These are phyloP conservation scores for Cornus suecica DNA, from an alignment of 148 eudicot genomes.

Conservation along the genomic window DNA sequence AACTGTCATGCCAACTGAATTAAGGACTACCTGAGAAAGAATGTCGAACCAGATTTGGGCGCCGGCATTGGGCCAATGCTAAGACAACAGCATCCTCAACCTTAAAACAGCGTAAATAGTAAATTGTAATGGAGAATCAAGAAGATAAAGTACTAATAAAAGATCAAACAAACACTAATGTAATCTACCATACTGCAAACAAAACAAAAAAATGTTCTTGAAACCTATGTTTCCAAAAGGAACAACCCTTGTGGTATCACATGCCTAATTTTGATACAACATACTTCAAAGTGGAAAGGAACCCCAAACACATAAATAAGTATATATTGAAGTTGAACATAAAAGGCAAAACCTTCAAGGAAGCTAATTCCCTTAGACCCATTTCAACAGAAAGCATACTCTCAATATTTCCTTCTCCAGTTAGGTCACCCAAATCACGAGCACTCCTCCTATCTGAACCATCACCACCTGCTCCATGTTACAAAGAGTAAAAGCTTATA, in stretches of 20 bases:
- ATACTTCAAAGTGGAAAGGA: slow-evolving; percentile 3
- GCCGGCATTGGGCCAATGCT: slow-evolving; percentile 69
- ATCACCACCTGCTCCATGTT: slow-evolving; percentile 41
- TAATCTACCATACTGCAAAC: not conserved
- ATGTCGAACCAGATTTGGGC: slow-evolving; percentile 59
- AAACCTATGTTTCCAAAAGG: not conserved
- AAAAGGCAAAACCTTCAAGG: slow-evolving; percentile 66
- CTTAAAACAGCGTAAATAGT: slow-evolving; percentile 31
- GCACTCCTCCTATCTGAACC: slow-evolving; percentile 56
- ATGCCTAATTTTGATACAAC: not conserved
- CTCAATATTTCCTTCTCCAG: slow-evolving; percentile 95
- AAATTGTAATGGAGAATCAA: not conserved
- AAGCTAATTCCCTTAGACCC: slow-evolving; percentile 92
- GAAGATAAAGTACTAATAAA: slow-evolving; percentile 6
- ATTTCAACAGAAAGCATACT: slow-evolving; percentile 98
- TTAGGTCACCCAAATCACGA: slow-evolving; percentile 70
- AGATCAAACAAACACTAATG: not conserved
- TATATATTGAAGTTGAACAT: not conserved
- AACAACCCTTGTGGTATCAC: not conserved
- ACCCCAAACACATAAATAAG: not conserved
- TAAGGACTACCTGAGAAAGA: slow-evolving; percentile 36
- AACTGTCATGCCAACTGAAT: not conserved
- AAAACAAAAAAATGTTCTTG: not conserved
- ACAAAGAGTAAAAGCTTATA: slow-evolving; percentile 6
- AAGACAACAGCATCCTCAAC: slow-evolving; percentile 94